phyloP scores from a whole-genome alignment of 805 yeast species.

The Saturnispora serradocipensis region DNA sequence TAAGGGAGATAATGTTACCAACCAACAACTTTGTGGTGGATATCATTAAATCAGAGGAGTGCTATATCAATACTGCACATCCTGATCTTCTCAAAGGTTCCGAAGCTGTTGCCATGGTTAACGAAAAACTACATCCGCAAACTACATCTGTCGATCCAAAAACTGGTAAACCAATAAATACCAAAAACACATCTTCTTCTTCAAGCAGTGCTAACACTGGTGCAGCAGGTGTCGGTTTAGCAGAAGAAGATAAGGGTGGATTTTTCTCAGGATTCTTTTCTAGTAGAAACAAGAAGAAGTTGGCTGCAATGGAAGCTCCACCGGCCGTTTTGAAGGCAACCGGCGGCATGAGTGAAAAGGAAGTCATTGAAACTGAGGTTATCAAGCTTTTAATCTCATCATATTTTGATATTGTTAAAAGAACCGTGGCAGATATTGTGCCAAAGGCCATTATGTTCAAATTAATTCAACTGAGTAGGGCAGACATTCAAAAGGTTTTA shows the following conservation, averaged over 20 bases:
- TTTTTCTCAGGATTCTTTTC: slow-evolving; percentile 95
- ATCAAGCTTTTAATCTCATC: slow-evolving; percentile 86
- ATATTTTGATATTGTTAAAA: slow-evolving; percentile 85
- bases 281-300: slow-evolving; percentile 83
- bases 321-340: slow-evolving; percentile 91
- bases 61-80: slow-evolving; percentile 95
- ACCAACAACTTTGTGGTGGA: slow-evolving; percentile 81
- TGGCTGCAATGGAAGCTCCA: slow-evolving; percentile 95
- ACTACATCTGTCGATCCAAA: slow-evolving; percentile 80
- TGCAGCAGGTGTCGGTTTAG: slow-evolving; percentile 14
- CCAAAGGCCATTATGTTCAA: slow-evolving; percentile 95
- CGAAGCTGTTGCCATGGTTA: slow-evolving; percentile 87
- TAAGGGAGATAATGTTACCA: slow-evolving; percentile 73
- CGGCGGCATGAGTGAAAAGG: slow-evolving; percentile 89
- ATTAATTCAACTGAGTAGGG: slow-evolving; percentile 74
- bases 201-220: slow-evolving; percentile 19
- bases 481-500: slow-evolving; percentile 82
- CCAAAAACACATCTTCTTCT: slow-evolving; percentile 1
- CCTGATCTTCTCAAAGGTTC: slow-evolving; percentile 94
- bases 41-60: slow-evolving; percentile 77
- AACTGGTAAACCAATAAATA: slow-evolving; percentile 61
- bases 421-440: slow-evolving; percentile 85
- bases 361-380: slow-evolving; percentile 93
- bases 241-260: slow-evolving; percentile 49
- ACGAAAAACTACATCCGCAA: slow-evolving; percentile 76